Base-by-base conservation (phyloP, 75 land plant species). In the Selaginella moellendorffii region DNA sequence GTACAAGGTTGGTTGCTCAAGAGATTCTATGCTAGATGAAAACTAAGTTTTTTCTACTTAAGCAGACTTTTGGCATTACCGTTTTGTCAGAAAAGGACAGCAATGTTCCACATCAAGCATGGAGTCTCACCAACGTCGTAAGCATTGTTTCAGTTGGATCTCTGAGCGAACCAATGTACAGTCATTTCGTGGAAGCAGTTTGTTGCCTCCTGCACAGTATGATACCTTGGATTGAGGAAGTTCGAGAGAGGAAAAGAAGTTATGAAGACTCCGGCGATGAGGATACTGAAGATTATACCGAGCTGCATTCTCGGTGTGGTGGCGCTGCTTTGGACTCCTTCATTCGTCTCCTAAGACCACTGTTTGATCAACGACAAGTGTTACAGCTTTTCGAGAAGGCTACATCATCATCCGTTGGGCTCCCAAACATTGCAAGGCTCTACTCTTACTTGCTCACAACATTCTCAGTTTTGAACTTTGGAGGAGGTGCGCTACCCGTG, bases 61-160 rank as follows among this genome's bases (percentile, higher is more conserved):
- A n/a, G n/a, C n/a, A n/a, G n/a, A n/a, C n/a, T n/a, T n/a, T n/a
- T n/a, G n/a, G n/a, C n/a, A n/a, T n/a, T n/a, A n/a, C n/a, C n/a
- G n/a, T n/a, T n/a, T n/a, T n/a, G n/a, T n/a, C n/a, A n/a, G 5
- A 36, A 5, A 36, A 36, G 10, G 46, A 5, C 5, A 36, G 14
- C 26, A 59, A 1, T n/a, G 71, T 81, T 58, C 83, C 97, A 64
- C 61, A 22, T 28, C 63, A 73, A 74, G 83, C 78, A 17, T 84
- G 88, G 88, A 85, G 80, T 51, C 80, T 90, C 52, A 72, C 77
- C 36, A 87, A 84, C 61, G 69, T 84, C 30, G 54, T 90, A 31
- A 61, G 54, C 52, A 69, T 90, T 52, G 81, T 73, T 31, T 71
- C 80, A 25, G n/a, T n/a, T n/a, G 70, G 59, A n/a, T 21, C 66